A percentile compares a stretch with the other conserved stretches of the same genome.
phyloP scores from a whole-genome alignment of 305 asterid genomes.

The Solanum hybrid region DNA sequence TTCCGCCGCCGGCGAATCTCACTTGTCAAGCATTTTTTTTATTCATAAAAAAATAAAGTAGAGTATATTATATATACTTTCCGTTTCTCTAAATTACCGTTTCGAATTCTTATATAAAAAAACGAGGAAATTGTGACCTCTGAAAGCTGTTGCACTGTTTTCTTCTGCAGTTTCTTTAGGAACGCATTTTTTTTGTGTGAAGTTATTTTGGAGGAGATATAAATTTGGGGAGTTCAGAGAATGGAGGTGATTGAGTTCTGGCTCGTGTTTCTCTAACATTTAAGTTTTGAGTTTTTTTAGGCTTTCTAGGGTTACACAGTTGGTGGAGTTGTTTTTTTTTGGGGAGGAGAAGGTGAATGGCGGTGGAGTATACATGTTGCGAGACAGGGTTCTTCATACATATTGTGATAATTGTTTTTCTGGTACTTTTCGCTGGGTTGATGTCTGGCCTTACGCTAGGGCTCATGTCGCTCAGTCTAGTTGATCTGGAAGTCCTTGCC shows the following conservation, averaged over 20 bases:
- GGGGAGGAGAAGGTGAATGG: slow-evolving; percentile 22
- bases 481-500: slow-evolving; percentile 43
- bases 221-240: background rate
- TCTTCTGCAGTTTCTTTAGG: background rate
- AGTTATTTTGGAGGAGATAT: background rate
- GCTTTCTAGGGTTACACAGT: background rate
- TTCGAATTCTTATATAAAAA: background rate
- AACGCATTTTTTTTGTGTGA: background rate
- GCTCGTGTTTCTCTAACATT: slow-evolving; percentile 1
- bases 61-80: background rate
- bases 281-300: background rate
- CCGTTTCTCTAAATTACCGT: background rate
- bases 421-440: slow-evolving; percentile 38
- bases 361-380: slow-evolving; percentile 44
- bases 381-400: slow-evolving; percentile 25
- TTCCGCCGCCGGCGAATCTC: background rate
- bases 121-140: background rate
- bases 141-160: background rate
- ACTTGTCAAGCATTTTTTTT: background rate
- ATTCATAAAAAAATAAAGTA: background rate
- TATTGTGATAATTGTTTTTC: slow-evolving; percentile 16
- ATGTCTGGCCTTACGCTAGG: slow-evolving; percentile 41
- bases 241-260: background rate
- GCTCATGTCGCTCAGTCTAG: slow-evolving; percentile 40
- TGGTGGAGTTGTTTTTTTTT: background rate